Percentiles rank a stretch among this genome's conserved stretches.
Conservation (phyloP, 768 basidiomycete genomes). For the Gelatoporia subvermispora region DNA sequence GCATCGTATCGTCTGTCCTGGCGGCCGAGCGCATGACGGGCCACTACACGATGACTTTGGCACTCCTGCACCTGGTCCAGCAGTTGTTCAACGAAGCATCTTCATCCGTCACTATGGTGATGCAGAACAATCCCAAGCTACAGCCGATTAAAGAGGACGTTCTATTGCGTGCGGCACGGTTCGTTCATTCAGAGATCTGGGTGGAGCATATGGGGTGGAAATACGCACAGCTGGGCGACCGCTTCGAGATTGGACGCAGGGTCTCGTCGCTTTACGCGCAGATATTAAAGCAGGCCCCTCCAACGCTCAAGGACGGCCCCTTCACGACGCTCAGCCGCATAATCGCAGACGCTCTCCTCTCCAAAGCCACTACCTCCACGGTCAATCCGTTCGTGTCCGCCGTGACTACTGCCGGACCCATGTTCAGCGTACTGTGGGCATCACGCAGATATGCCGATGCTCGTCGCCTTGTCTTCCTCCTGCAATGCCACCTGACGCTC, state of each 20-base stretch:
- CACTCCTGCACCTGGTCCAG: slow-evolving; percentile 71
- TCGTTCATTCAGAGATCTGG: slow-evolving; percentile 88
- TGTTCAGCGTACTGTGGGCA: slow-evolving; percentile 54
- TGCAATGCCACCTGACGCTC: slow-evolving; percentile 63
- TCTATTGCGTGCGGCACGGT: slow-evolving; percentile 66
- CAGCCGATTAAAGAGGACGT: slow-evolving; percentile 82
- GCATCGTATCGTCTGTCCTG: slow-evolving; percentile 62
- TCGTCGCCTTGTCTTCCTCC: slow-evolving; percentile 58
- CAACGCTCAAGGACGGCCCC: slow-evolving; percentile 47
- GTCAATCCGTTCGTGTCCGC: slow-evolving; percentile 76
- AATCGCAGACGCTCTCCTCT: slow-evolving; percentile 66
- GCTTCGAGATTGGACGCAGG: slow-evolving; percentile 75
- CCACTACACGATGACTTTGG: slow-evolving; percentile 77
- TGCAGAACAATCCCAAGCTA: slow-evolving; percentile 53
- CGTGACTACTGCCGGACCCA: slow-evolving; percentile 55
- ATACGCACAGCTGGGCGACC: slow-evolving; percentile 73
- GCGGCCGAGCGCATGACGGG: slow-evolving; percentile 67
- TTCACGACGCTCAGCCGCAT: slow-evolving; percentile 57
- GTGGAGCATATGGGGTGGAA: slow-evolving; percentile 83
- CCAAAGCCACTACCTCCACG: slow-evolving; percentile 71
- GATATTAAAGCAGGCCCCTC: slow-evolving; percentile 60
- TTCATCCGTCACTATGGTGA: slow-evolving; percentile 39
- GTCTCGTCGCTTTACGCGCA: slow-evolving; percentile 63
- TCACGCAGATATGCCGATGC: slow-evolving; percentile 69
- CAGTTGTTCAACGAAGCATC: slow-evolving; percentile 73